Percentiles rank a stretch among this genome's conserved stretches.
These are phyloP conservation scores for Apodospora peruviana DNA, from an alignment of 495 filamentous ascomycete species.

Conservation along the genomic window DNA sequence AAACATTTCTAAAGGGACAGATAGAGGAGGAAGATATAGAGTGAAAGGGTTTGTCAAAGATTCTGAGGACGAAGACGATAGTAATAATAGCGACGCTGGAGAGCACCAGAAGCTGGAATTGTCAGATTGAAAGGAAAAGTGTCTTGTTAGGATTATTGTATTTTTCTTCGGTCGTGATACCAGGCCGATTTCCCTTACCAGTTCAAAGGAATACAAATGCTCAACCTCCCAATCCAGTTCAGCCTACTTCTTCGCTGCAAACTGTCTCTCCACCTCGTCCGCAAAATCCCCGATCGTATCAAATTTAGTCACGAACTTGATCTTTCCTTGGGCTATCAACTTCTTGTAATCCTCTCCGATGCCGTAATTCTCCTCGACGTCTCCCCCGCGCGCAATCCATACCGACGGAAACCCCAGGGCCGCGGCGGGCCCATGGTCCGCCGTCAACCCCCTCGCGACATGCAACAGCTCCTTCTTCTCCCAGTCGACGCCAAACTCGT, in stretches of 20 bases:
- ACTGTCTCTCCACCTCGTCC: slow-evolving; percentile 55
- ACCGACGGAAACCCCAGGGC: slow-evolving; percentile 55
- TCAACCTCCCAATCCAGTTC: neutral
- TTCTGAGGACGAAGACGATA: neutral
- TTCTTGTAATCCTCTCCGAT: slow-evolving; percentile 33
- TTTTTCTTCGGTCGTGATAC: too few relatives aligned
- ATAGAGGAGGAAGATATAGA: neutral
- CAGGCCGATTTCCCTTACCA: too few relatives aligned
- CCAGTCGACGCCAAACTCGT: slow-evolving; percentile 49
- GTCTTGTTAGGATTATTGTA: too few relatives aligned
- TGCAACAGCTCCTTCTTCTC: slow-evolving; percentile 54
- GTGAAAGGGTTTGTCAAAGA: neutral
- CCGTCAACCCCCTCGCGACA: slow-evolving; percentile 62
- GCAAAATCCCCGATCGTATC: slow-evolving; percentile 67
- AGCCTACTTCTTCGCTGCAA: slow-evolving; percentile 20
- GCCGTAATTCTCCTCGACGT: slow-evolving; percentile 37
- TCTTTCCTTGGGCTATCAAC: slow-evolving; percentile 34
- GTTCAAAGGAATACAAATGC: neutral
- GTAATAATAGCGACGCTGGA: too few relatives aligned
- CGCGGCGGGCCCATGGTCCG: slow-evolving; percentile 67
- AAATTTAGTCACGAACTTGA: slow-evolving; percentile 46
- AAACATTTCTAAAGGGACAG: slow-evolving; percentile 13
- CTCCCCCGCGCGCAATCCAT: slow-evolving; percentile 63
- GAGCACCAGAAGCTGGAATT: neutral
- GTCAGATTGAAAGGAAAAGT: neutral